Conservation (phyloP, 1,139 yeast genomes). For the Yamadazyma jaroonii region DNA sequence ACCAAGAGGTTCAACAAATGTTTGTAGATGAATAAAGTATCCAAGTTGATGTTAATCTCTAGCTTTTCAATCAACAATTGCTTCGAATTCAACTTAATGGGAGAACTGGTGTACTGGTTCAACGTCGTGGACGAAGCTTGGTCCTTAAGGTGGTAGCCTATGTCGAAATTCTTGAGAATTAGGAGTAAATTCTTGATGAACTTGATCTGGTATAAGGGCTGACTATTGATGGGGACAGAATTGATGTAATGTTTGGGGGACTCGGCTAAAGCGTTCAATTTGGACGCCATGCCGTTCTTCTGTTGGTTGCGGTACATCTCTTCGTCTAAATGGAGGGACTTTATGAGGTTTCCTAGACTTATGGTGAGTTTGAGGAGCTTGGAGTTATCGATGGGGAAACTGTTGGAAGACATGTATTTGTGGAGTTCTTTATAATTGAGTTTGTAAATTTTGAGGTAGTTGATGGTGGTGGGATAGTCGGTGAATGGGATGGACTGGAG, state of each 20-base stretch:
- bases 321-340: constrained; percentile 36
- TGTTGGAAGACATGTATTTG: constrained; percentile 18
- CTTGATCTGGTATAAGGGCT: constrained; percentile 32
- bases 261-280: neutral
- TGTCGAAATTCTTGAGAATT: constrained; percentile 42
- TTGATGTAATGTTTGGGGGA: constrained; percentile 15
- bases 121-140: constrained; percentile 15
- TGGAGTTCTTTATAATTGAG: constrained; percentile 27
- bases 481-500: constrained; percentile 37
- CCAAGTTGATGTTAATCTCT: constrained; percentile 43
- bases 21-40: constrained; percentile 39
- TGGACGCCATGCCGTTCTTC: constrained; percentile 7
- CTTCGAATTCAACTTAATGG: constrained; percentile 40
- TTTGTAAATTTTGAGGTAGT: constrained; percentile 33
- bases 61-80: constrained; percentile 45
- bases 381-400: constrained; percentile 36
- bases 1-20: constrained; percentile 31
- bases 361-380: constrained; percentile 43
- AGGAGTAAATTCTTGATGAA: constrained; percentile 34
- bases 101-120: constrained; percentile 24
- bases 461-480: constrained; percentile 14
- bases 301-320: constrained; percentile 26
- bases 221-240: constrained; percentile 12
- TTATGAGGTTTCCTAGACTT: constrained; percentile 42
- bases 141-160: constrained; percentile 22